phyloP scores from a whole-genome alignment of 805 yeast species.

The Wickerhamomyces bisporus region DNA sequence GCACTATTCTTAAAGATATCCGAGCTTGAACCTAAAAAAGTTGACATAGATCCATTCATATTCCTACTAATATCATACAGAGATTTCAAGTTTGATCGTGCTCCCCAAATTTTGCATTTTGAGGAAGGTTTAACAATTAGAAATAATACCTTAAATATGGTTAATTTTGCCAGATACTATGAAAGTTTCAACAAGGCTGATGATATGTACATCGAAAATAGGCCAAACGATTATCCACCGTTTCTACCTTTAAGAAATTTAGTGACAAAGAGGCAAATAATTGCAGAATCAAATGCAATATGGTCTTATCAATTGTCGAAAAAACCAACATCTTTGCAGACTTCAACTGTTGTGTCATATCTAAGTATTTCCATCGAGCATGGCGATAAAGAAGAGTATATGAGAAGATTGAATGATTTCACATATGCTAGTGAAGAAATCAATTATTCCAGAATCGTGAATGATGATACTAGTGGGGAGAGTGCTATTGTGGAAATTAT shows the following conservation, averaged over 20 bases:
- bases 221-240: slow-evolving; percentile 43
- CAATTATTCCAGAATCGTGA: background rate
- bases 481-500: no score
- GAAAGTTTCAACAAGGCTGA: slow-evolving; percentile 12
- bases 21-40: slow-evolving; percentile 24
- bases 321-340: slow-evolving; percentile 39
- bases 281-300: slow-evolving; percentile 76
- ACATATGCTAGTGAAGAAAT: slow-evolving; percentile 29
- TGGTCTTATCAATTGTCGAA: slow-evolving; percentile 50
- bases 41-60: slow-evolving; percentile 13
- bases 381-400: slow-evolving; percentile 31
- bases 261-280: slow-evolving; percentile 34
- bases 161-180: slow-evolving; percentile 30
- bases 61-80: slow-evolving; percentile 47
- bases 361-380: slow-evolving; percentile 41
- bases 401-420: slow-evolving; percentile 28
- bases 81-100: slow-evolving; percentile 26
- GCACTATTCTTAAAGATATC: slow-evolving; percentile 52
- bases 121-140: slow-evolving; percentile 44
- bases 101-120: slow-evolving; percentile 34
- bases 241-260: slow-evolving; percentile 57
- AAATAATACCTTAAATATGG: slow-evolving; percentile 38
- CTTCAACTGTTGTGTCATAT: slow-evolving; percentile 43
- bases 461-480: no score
- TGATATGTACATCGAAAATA: slow-evolving; percentile 12